phyloP scores from a whole-genome alignment of 306 rosid genomes.

The Sophora flavescens region DNA sequence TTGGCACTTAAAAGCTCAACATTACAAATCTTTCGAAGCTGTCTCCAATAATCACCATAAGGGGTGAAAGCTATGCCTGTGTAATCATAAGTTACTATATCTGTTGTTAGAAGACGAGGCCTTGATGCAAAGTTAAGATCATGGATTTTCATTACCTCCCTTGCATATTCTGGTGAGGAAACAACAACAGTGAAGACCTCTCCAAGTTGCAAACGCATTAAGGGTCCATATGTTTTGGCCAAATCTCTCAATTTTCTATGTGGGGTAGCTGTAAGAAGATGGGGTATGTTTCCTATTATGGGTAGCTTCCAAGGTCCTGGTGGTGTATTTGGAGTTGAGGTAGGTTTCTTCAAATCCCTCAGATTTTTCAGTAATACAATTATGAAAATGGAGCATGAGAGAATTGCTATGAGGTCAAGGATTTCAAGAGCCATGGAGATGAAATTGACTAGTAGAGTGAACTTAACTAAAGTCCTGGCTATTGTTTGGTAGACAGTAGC shows the following conservation, averaged over 20 bases:
- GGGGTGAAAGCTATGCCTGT: conserved; percentile 40
- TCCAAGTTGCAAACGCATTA: conserved; percentile 58
- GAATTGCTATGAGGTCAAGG: not conserved
- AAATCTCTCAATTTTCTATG: conserved; percentile 49
- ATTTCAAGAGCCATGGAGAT: conserved; percentile 20
- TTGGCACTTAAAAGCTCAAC: conserved; percentile 50
- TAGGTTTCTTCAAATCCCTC: not conserved
- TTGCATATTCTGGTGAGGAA: conserved; percentile 54
- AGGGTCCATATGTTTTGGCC: conserved; percentile 51
- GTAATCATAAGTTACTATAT: conserved; percentile 35
- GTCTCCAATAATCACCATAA: conserved; percentile 53
- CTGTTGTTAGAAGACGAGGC: conserved; percentile 29
- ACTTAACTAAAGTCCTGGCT: not conserved
- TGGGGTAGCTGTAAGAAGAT: conserved; percentile 28
- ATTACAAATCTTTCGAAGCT: conserved; percentile 39
- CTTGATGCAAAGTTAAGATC: conserved; percentile 50
- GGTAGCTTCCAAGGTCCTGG: conserved; percentile 56
- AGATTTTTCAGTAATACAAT: not conserved
- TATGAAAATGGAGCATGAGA: not conserved
- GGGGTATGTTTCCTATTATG: conserved; percentile 46
- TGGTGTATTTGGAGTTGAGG: conserved; percentile 38
- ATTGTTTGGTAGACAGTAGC: not conserved
- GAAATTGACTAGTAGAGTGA: not conserved
- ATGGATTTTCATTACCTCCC: conserved; percentile 51
- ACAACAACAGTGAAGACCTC: conserved; percentile 48